These are phyloP conservation scores for Oropetium thomaeum DNA, from an alignment of 176 grass and related monocot species.

Conservation along the genomic window DNA sequence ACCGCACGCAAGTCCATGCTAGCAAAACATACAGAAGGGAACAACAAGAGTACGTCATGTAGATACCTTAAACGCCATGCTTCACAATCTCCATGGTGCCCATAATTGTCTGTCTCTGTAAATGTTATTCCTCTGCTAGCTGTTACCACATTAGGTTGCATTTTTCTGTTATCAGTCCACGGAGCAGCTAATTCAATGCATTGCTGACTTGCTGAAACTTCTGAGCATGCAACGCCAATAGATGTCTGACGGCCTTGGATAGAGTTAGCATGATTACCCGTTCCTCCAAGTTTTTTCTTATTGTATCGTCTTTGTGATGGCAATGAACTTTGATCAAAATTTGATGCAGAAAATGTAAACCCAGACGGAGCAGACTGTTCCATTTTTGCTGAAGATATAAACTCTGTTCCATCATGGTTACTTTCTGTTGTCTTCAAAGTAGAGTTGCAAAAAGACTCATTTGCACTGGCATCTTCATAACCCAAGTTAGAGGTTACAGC, in stretches of 20 bases:
- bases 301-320: conserved; percentile 26
- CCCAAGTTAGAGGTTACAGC: conserved; percentile 12
- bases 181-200: conserved; percentile 17
- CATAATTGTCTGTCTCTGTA: conserved; percentile 30
- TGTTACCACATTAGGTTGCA: conserved; percentile 23
- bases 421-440: conserved; percentile 7
- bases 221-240: conserved; percentile 13
- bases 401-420: conserved; percentile 21
- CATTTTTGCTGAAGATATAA: conserved; percentile 27
- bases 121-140: not conserved
- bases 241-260: conserved; percentile 24
- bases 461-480: not conserved
- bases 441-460: conserved; percentile 9
- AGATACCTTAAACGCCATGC: conserved; percentile 64
- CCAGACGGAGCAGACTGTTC: conserved; percentile 26
- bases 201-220: conserved; percentile 31
- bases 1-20: not conserved
- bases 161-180: conserved; percentile 34
- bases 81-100: conserved; percentile 49
- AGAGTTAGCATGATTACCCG: conserved; percentile 31
- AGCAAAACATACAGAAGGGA: not conserved
- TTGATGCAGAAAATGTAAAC: conserved; percentile 49
- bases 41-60: not conserved
- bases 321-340: conserved; percentile 34
- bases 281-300: conserved; percentile 50